These are phyloP conservation scores for Diplodia sapinea DNA, from an alignment of 2,329 filamentous ascomycete genomes.

Conservation along the genomic window DNA sequence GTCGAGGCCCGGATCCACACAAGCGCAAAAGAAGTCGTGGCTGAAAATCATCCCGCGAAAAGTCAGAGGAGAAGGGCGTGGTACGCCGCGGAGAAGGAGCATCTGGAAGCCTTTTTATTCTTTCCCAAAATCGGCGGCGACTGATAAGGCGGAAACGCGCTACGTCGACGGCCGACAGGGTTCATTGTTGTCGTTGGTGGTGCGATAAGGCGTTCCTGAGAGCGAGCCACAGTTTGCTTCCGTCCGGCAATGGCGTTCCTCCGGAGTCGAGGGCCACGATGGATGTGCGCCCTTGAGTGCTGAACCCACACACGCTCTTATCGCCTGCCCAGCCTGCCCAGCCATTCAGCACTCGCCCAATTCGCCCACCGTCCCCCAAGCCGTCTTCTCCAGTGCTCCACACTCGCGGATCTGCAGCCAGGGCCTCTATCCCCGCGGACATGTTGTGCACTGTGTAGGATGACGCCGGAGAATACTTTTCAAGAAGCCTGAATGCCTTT, in stretches of 20 bases:
- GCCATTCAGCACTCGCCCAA: conserved; percentile 10
- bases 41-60: background rate
- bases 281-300: conserved; percentile 14
- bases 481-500: background rate
- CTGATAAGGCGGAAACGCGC: conserved; percentile 25
- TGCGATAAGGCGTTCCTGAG: conserved; percentile 9
- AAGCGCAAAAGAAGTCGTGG: background rate
- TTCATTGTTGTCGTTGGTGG: background rate
- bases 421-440: conserved; percentile 15
- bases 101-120: conserved; percentile 1
- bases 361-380: conserved; percentile 2
- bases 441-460: conserved; percentile 6
- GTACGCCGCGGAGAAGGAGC: conserved; percentile 29
- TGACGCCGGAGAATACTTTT: conserved; percentile 15
- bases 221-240: background rate
- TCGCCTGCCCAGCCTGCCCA: conserved; percentile 2
- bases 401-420: conserved; percentile 21
- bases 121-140: conserved; percentile 3
- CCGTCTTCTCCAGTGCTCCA: conserved; percentile 13
- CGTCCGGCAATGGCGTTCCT: conserved; percentile 10
- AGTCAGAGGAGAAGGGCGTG: background rate
- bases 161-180: background rate
- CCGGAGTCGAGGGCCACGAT: background rate
- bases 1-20: background rate
- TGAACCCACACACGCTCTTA: background rate